phyloP scores from a whole-genome alignment of 2,329 filamentous ascomycete species.

The Blumeriella jaapii region DNA sequence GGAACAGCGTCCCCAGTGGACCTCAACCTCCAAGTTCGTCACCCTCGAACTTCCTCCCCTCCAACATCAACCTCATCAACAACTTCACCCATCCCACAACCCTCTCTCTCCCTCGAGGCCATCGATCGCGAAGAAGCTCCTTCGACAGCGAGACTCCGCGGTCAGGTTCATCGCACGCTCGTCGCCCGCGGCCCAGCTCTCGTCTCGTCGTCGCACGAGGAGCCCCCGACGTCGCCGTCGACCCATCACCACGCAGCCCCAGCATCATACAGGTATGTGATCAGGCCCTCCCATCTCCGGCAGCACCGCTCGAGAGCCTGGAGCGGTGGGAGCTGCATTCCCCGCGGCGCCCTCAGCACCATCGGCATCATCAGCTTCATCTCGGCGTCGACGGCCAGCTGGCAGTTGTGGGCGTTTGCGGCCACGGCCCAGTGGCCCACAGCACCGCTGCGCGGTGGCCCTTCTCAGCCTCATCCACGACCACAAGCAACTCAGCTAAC shows the following conservation, averaged over 20 bases:
- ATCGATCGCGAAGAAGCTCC: no score
- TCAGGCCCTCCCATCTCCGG: conserved; percentile 1
- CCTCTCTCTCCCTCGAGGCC: conserved; percentile 4
- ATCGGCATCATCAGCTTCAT: background rate
- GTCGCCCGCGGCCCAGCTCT: conserved; percentile 1
- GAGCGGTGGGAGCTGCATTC: no score
- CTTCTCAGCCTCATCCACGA: conserved; percentile 8
- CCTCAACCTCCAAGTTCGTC: conserved; percentile 7
- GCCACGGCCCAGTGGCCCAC: conserved; percentile 10
- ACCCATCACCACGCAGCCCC: conserved; percentile 10
- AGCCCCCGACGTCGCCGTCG: conserved; percentile 9
- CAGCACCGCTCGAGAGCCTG: conserved; percentile 1
- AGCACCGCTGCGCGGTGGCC: conserved; percentile 8
- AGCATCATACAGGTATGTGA: conserved; percentile 17
- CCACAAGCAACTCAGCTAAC: conserved; percentile 15
- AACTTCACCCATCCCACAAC: conserved; percentile 4
- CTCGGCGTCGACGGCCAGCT: conserved; percentile 3
- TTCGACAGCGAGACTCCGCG: no score
- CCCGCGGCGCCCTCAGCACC: no score
- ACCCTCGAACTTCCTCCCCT: conserved; percentile 8
- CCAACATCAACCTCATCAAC: no score
- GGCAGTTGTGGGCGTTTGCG: background rate
- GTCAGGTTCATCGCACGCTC: conserved; percentile 7
- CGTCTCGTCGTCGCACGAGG: conserved; percentile 4
- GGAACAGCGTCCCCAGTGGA: conserved; percentile 5